Evolutionary conservation across 1,284 basidiomycete genomes (phyloP), one percentile per base, ranked within the genome.

Genomic region (Cystobasidiaceae sp.): DNA sequence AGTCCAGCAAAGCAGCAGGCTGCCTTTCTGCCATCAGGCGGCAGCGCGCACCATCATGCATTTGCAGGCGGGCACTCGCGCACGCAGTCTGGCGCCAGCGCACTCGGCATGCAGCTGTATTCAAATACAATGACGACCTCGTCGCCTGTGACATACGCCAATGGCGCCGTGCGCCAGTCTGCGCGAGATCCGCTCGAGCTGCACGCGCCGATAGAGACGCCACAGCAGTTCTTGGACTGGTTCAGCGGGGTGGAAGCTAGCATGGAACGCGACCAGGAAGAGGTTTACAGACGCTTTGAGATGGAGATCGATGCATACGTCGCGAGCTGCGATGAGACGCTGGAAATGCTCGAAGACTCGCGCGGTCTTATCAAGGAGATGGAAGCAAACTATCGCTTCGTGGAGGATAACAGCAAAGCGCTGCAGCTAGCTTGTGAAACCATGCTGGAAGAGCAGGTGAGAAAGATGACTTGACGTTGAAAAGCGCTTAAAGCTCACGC

Each of bases 201-300:
- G 5, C 82, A 81, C 63, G 81, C 84, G 27, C 86, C 89, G 4
- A 85, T 97, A 46, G 83, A 86, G 68, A 93, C 90, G 0, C 86
- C 90, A 0, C 90, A 96, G 72, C 89, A 93, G 71, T 94, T 96
- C 77, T 90, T 93, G 74, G 93, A 96, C 78, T 94, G 91, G 86
- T 93, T 92, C 75, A 51, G 68, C 43, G 82, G 88, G 0, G 85
- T 96, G 54, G 90, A 94, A 69, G 82, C 88, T 19, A 87, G 87
- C 1, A 89, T 94, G 32, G 87, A 91, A 13, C 89, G 91, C 73
- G 89, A 88, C 68, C 92, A 94, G 73, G 93, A 96, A 73, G 84
- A 88, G 3, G 86, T 92, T 73, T 94, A 93, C 75, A 82, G 89
- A 39, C 84, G 86, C 1, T 89, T 94, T 75, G 82, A 93, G 21